Evolutionary conservation across 192 early-diverging fungal species (phyloP), one percentile per base, ranked within the genome.

Genomic region (Chytriomyces sp.): DNA sequence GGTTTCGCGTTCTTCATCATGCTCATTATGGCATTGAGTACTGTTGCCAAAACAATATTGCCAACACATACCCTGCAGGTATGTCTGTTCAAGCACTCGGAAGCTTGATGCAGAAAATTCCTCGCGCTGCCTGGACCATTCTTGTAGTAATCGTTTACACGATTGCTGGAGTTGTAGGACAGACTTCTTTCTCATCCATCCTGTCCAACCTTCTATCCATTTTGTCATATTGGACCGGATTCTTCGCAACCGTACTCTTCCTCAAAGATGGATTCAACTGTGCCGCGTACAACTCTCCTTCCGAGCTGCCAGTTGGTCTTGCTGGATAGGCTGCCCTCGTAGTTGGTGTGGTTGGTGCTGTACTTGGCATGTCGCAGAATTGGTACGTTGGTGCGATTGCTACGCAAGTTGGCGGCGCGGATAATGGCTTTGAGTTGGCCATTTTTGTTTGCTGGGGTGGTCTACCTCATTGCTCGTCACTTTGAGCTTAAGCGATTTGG

Each of bases 371-470:
- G 75, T 38, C 56, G 34, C 75, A 77, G 32, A 33, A 25, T n/a
- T 77, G 70, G 39, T 77, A 72, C 38, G 32, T 60, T 77, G 75
- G 75, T 5, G 70, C 75, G 33, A 52, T 77, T 49, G 75, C 75
- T 34, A 59, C 39, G 22, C 64, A 75, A 25, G 62, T 76, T 53
- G 75, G 75, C 8, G 70, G 72, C n/a, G 75, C 70, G 26, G 75
- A 77, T 64, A 40, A 74, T n/a, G 75, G 75, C 33, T 77, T 68
- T 39, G 75, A 77, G 56, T 32, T 77, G 44, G 75, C 68, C 38
- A 44, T 52, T 26, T n/a, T 39, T 77, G 26, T 72, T 77, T 44
- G 39, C 75, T 39, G 38, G 34, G 2, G 34, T 66, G 26, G 40
- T 70, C 3, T 77, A 77, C 65, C 68, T 59, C 5, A 52, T 65